Conservation (phyloP, 2,329 filamentous ascomycete species). For the Alternaria brassicae region DNA sequence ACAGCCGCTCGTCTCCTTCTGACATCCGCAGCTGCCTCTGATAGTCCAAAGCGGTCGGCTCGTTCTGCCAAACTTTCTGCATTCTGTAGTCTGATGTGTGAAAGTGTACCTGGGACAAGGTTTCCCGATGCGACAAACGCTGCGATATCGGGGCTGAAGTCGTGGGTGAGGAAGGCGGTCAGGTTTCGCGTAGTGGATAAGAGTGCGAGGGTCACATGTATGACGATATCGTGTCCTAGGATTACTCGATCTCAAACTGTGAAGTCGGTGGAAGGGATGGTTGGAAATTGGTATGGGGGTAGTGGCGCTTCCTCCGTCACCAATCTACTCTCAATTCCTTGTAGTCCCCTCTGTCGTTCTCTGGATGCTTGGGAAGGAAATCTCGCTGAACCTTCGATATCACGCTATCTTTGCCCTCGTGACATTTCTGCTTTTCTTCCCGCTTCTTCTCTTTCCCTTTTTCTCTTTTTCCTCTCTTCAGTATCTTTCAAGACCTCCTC, state of each 20-base stretch:
- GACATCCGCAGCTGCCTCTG: not conserved
- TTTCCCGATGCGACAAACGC: not conserved
- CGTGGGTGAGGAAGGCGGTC: not conserved
- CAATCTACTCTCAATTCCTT: not conserved
- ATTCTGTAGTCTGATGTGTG: not conserved
- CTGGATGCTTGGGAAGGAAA: no score
- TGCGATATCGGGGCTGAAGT: not conserved
- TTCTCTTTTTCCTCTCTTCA: not conserved
- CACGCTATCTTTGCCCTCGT: not conserved
- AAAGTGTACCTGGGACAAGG: not conserved
- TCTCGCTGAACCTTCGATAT: not conserved
- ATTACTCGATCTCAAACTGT: not conserved
- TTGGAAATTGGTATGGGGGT: not conserved
- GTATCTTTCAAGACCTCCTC: not conserved
- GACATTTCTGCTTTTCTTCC: no score
- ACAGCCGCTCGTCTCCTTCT: not conserved
- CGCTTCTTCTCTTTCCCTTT: not conserved
- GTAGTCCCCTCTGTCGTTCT: no score
- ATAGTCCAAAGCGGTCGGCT: not conserved
- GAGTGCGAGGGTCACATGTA: not conserved
- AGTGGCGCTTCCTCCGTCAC: not conserved
- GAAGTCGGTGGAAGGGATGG: no score
- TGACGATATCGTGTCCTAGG: not conserved
- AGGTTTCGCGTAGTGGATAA: not conserved
- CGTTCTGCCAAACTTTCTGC: not conserved